These are phyloP conservation scores for Mallotus repandus DNA, from an alignment of 441 rosid genomes.

Conservation along the genomic window DNA sequence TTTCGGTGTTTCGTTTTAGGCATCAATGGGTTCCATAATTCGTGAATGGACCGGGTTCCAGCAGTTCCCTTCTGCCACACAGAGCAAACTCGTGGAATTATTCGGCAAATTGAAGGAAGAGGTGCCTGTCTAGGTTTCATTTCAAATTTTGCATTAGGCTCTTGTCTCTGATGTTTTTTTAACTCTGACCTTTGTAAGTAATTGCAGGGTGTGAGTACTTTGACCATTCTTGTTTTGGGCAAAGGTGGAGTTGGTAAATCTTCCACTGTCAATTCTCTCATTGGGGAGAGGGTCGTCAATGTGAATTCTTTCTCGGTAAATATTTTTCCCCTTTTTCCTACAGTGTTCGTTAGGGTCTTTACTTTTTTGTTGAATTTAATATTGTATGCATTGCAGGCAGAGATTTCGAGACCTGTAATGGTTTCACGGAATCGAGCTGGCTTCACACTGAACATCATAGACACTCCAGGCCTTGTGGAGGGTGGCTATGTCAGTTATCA, in stretches of 20 bases:
- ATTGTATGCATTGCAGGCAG: conserved; percentile 52
- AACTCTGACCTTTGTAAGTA: background rate
- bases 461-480: conserved; percentile 94
- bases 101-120: conserved; percentile 77
- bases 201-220: conserved; percentile 62
- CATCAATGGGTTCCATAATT: conserved; percentile 47
- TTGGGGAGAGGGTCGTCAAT: conserved; percentile 85
- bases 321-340: conserved; percentile 11
- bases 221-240: conserved; percentile 93
- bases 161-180: background rate
- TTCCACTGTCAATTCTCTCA: conserved; percentile 89
- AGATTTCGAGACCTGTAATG: conserved; percentile 78
- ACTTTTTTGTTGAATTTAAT: background rate
- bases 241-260: conserved; percentile 99
- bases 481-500: conserved; percentile 94
- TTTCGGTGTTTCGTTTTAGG: conserved; percentile 12
- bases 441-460: conserved; percentile 77
- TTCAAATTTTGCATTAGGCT: background rate
- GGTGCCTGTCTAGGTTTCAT: conserved; percentile 31
- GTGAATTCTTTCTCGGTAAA: conserved; percentile 82
- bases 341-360: background rate
- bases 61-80: conserved; percentile 85
- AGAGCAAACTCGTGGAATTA: conserved; percentile 66
- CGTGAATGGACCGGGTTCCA: conserved; percentile 95
- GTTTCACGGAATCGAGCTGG: conserved; percentile 82